Conservation (phyloP, 129 eudicot species). For the Artemisia annua region DNA sequence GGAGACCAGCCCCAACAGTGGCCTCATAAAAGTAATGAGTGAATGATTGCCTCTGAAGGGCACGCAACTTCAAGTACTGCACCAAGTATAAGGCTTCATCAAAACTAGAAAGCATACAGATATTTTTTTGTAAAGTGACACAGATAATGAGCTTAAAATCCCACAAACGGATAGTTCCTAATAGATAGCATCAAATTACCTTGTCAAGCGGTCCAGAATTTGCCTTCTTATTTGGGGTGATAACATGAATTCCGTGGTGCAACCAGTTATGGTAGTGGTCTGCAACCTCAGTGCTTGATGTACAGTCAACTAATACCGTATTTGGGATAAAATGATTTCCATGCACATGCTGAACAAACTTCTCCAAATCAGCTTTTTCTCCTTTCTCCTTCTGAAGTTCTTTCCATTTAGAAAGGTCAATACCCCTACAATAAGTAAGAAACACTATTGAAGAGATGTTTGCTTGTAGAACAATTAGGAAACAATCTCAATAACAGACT, state of each 20-base stretch:
- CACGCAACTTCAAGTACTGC: slow-evolving; percentile 90
- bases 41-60: slow-evolving; percentile 84
- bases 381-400: slow-evolving; percentile 70
- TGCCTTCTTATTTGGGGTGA: slow-evolving; percentile 98
- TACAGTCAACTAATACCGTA: slow-evolving; percentile 90
- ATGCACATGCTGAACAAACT: slow-evolving; percentile 81
- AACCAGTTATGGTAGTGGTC: slow-evolving; percentile 90
- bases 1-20: slow-evolving; percentile 99
- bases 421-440: slow-evolving; percentile 55
- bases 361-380: slow-evolving; percentile 74
- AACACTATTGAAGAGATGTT: neutral
- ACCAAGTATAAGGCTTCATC: neutral
- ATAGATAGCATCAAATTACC: slow-evolving; percentile 37
- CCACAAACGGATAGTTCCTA: neutral
- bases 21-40: slow-evolving; percentile 97
- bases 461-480: neutral
- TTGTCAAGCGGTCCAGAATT: slow-evolving; percentile 99
- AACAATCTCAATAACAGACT: neutral
- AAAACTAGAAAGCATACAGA: neutral
- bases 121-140: neutral
- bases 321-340: slow-evolving; percentile 94
- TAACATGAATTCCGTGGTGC: slow-evolving; percentile 85
- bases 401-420: slow-evolving; percentile 87
- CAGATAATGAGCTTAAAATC: neutral
- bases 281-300: slow-evolving; percentile 81